A percentile compares a stretch with the other conserved stretches of the same genome.
Conservation (phyloP, 2,329 filamentous ascomycete species). For the Fonsecaea nubica region DNA sequence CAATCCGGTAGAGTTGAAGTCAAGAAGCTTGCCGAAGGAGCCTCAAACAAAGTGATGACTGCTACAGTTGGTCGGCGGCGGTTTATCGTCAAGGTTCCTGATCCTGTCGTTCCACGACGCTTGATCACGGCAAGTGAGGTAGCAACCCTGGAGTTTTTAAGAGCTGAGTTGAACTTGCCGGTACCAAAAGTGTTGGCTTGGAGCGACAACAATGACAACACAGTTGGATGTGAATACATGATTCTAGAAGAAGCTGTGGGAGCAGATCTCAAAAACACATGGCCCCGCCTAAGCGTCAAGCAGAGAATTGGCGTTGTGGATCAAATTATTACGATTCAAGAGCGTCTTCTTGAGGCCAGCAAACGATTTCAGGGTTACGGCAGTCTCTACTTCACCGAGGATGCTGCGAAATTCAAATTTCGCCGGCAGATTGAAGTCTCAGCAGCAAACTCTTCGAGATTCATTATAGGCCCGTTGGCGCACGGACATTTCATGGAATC, state of each 20-base stretch:
- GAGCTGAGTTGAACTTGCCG: constrained; percentile 43
- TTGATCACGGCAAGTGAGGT: constrained; percentile 48
- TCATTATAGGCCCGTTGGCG: too few species aligned
- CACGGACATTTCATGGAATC: too few species aligned
- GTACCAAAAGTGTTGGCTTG: constrained; percentile 48
- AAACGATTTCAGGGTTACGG: too few species aligned
- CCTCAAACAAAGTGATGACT: constrained; percentile 42
- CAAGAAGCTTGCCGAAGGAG: constrained; percentile 43
- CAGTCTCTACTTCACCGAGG: too few species aligned
- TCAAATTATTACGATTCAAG: too few species aligned
- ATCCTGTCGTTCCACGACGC: constrained; percentile 18
- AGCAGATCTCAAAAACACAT: constrained; percentile 44
- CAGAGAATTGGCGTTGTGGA: constrained; percentile 16
- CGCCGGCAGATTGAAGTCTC: too few species aligned
- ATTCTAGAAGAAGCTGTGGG: constrained; percentile 49
- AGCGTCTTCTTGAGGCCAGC: too few species aligned
- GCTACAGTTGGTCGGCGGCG: constrained; percentile 39
- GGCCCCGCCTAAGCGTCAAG: constrained; percentile 40
- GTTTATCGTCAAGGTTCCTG: constrained; percentile 36
- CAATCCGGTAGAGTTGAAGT: not conserved
- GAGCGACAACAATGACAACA: constrained; percentile 46
- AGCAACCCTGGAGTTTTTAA: constrained; percentile 48
- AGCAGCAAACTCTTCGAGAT: too few species aligned
- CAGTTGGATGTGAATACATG: constrained; percentile 50
- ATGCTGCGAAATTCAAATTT: too few species aligned